A percentile compares a stretch with the other conserved stretches of the same genome.
These are phyloP conservation scores for Colletotrichum noveboracense DNA, from an alignment of 2,329 filamentous ascomycete species.

Conservation along the genomic window DNA sequence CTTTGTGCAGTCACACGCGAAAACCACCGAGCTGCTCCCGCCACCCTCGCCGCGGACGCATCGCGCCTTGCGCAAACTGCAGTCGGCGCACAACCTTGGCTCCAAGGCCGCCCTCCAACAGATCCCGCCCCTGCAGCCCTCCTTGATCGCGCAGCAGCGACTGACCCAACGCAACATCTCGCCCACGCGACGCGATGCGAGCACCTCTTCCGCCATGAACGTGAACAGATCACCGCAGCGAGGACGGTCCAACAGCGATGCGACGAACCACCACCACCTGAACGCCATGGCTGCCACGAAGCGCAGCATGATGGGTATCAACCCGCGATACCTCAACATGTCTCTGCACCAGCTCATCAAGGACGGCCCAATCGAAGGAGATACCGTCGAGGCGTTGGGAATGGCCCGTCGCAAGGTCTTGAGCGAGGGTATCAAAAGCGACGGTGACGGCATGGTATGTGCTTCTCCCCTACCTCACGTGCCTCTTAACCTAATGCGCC, in stretches of 20 bases:
- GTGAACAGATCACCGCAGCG: conserved; percentile 56
- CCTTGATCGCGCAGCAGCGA: conserved; percentile 69
- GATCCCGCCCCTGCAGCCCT: conserved; percentile 36
- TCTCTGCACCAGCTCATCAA: conserved; percentile 78
- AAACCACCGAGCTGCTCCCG: conserved; percentile 53
- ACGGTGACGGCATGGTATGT: conserved; percentile 79
- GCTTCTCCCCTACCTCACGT: background rate
- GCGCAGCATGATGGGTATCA: conserved; percentile 36
- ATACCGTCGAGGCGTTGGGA: conserved; percentile 66
- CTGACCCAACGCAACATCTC: conserved; percentile 44
- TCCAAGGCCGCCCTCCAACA: conserved; percentile 54
- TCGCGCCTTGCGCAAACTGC: conserved; percentile 73
- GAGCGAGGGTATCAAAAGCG: conserved; percentile 77
- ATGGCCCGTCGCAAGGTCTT: conserved; percentile 76
- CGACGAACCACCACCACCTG: conserved; percentile 49
- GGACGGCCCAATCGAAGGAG: conserved; percentile 77
- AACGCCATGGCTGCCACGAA: conserved; percentile 38
- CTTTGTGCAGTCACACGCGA: conserved; percentile 17
- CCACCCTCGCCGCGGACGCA: conserved; percentile 69
- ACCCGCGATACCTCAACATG: conserved; percentile 54
- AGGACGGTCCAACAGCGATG: conserved; percentile 76
- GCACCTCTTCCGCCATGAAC: conserved; percentile 23
- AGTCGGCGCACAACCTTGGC: conserved; percentile 76
- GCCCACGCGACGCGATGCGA: conserved; percentile 19
- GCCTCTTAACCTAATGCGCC: background rate